Evolutionary conservation across 306 rosid genomes (phyloP), one percentile per base, ranked within the genome.

Genomic region (Vicia villosa): DNA sequence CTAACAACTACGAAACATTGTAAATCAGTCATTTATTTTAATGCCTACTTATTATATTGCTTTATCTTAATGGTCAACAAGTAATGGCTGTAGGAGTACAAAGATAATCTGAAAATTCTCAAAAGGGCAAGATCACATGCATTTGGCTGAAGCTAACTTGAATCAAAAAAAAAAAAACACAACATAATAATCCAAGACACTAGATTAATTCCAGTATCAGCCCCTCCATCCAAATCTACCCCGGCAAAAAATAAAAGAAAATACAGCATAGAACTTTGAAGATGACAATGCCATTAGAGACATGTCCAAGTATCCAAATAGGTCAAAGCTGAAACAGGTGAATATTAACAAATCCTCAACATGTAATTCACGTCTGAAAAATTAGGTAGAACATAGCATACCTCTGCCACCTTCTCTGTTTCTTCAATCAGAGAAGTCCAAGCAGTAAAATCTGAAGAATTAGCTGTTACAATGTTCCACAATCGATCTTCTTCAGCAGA

Each of bases 361-460:
- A 63, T 6, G 10, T 5, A 19, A 60, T 17, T 26, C 32, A 52
- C 26, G 19, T 52, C 47, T 5, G 9, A 52, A 22, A 69, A 20
- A 42, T 22, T 3, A 66, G 47, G 70, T 24, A 14, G 38, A 51
- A 57, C 80, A 15, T 28, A 66, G 28, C 68, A 71, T 66, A 91
- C 99, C 97, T 91, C 96, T 34, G 96, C 87, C 63, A 83, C 84
- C 79, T 86, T 95, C 85, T 95, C 99, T 14, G 99, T 89, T 83
- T 91, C 99, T 73, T 95, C 99, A 49, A 95, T 88, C 85, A 95
- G 81, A 70, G 96, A 60, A 50, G 93, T 95, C 99, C 99, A 95
- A 10, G 95, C 85, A 82, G 86, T 91, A 74, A 95, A 95, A 87
- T 95, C 99, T 77, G 89, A 52, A 46, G 99, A 91, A 86, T 89